These are phyloP conservation scores for Cadophora sp. DNA, from an alignment of 2,329 filamentous ascomycete genomes.

Conservation along the genomic window DNA sequence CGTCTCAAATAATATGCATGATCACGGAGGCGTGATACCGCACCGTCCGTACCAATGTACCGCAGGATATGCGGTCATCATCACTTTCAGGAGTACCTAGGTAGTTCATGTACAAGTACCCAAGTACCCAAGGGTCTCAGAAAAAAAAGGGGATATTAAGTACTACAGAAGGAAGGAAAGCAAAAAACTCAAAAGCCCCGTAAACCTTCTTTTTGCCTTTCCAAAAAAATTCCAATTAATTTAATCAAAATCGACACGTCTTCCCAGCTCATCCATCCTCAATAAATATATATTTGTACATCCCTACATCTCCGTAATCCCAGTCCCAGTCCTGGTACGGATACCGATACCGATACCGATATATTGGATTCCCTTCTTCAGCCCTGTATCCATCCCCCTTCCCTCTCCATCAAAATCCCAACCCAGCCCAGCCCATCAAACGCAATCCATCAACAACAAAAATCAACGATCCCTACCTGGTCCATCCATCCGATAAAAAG, in stretches of 20 bases:
- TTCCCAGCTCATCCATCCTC: not conserved
- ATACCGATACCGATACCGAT: not conserved
- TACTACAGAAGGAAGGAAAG: too few species aligned
- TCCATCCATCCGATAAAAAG: not conserved
- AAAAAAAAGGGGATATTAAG: too few species aligned
- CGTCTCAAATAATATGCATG: not conserved
- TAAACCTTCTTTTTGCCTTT: not conserved
- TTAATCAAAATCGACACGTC: slow-evolving; percentile 5
- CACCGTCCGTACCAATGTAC: not conserved
- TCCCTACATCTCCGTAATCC: not conserved
- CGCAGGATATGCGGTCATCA: slow-evolving; percentile 16
- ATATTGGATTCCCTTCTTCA: not conserved
- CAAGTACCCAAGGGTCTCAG: too few species aligned
- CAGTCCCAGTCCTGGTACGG: not conserved
- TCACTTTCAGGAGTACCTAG: not conserved
- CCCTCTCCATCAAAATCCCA: not conserved
- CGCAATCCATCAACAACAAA: too few species aligned
- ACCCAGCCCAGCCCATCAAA: too few species aligned
- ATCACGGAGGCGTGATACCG: not conserved
- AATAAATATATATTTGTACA: too few species aligned
- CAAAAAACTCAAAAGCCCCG: not conserved
- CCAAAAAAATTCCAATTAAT: too few species aligned
- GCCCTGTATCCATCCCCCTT: not conserved
- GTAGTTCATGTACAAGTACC: too few species aligned
- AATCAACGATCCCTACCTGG: not conserved